phyloP scores from a whole-genome alignment of 2,329 filamentous ascomycete genomes.

The Dothiorella sarmentorum region DNA sequence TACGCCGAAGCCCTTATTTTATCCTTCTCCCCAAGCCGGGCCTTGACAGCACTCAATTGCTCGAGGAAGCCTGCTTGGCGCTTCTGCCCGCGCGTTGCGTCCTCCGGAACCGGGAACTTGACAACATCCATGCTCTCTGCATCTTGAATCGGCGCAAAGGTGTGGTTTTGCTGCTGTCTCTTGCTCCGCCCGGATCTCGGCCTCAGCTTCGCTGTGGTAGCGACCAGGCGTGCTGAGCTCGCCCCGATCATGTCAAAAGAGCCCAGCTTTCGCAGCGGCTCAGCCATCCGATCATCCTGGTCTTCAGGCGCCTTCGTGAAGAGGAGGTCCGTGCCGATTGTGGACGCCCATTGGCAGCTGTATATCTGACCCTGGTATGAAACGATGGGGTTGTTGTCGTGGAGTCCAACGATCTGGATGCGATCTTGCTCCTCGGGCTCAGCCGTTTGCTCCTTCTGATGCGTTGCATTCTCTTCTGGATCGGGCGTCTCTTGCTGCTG shows the following conservation, averaged over 20 bases:
- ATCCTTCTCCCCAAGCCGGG: conserved; percentile 15
- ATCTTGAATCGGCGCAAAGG: neutral
- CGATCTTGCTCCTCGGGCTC: conserved; percentile 21
- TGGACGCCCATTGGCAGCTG: conserved; percentile 75
- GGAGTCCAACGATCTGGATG: conserved; percentile 80
- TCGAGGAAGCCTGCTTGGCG: conserved; percentile 14
- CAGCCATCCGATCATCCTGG: conserved; percentile 13
- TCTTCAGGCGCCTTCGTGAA: conserved; percentile 48
- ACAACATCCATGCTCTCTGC: neutral
- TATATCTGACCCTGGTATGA: conserved; percentile 77
- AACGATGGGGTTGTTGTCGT: conserved; percentile 71
- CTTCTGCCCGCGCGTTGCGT: conserved; percentile 9
- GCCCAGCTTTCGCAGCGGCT: conserved; percentile 49
- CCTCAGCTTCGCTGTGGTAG: conserved; percentile 58
- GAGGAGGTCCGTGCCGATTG: conserved; percentile 79
- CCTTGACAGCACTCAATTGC: conserved; percentile 9
- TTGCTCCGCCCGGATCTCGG: conserved; percentile 22
- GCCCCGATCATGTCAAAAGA: conserved; percentile 70
- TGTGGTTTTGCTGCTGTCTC: conserved; percentile 61
- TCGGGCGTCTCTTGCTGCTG: neutral
- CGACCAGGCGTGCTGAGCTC: conserved; percentile 66
- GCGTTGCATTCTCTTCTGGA: neutral
- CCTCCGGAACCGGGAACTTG: neutral
- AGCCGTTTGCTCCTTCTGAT: conserved; percentile 1
- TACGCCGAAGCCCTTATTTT: neutral